Conservation (phyloP, 2,329 filamentous ascomycete species). For the Cladosporium sphaerospermum region DNA sequence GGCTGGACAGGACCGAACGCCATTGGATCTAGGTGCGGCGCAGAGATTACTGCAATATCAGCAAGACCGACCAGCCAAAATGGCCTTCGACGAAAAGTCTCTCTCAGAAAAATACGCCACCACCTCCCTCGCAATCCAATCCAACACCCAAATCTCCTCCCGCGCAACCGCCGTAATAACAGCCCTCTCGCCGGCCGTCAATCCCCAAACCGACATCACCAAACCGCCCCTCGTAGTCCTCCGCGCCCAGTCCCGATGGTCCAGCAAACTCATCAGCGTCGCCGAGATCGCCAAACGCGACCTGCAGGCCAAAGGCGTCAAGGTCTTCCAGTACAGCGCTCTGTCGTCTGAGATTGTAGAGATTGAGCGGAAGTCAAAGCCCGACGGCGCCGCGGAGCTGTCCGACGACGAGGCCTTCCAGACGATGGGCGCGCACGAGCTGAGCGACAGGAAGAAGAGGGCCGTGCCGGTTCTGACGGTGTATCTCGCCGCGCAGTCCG, state of each 20-base stretch:
- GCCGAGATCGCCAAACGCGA: slow-evolving; percentile 52
- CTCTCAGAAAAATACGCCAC: slow-evolving; percentile 20
- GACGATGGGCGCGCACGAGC: slow-evolving; percentile 22
- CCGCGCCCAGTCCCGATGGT: slow-evolving; percentile 33
- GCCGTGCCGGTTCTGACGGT: slow-evolving; percentile 53
- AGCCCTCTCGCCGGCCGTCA: slow-evolving; percentile 13
- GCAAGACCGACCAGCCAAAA: not conserved
- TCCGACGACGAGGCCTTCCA: slow-evolving; percentile 24
- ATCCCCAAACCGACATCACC: not conserved
- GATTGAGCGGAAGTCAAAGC: slow-evolving; percentile 18
- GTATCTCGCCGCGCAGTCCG: slow-evolving; percentile 49
- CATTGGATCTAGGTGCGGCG: no score
- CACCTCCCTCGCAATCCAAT: slow-evolving; percentile 21
- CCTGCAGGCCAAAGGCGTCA: slow-evolving; percentile 38
- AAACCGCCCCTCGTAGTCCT: slow-evolving; percentile 36
- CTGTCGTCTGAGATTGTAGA: slow-evolving; percentile 20
- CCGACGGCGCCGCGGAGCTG: slow-evolving; percentile 15
- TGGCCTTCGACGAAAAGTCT: slow-evolving; percentile 17
- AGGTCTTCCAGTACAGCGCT: slow-evolving; percentile 35
- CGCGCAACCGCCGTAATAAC: slow-evolving; percentile 23
- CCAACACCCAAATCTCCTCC: slow-evolving; percentile 26
- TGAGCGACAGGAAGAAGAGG: slow-evolving; percentile 37
- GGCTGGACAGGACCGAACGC: no score
- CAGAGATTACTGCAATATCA: not conserved
- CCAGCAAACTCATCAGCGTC: slow-evolving; percentile 62